phyloP scores from a whole-genome alignment of 495 filamentous ascomycete genomes.

The Penicillium taxi region DNA sequence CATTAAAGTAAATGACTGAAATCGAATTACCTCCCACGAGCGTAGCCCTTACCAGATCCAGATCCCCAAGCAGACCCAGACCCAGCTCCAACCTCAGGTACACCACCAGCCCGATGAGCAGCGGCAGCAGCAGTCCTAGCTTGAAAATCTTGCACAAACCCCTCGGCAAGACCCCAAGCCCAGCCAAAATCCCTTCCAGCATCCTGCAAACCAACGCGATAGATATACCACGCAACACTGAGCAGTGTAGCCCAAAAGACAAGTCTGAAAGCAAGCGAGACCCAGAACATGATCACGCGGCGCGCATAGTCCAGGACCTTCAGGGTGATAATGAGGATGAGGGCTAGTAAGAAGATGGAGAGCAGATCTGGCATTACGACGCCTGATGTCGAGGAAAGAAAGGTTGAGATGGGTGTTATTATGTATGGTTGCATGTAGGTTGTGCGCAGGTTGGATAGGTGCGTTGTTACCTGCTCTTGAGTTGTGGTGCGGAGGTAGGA shows the following conservation, averaged over 20 bases:
- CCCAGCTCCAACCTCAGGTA: not conserved
- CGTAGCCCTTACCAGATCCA: not conserved
- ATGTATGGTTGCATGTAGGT: constrained; percentile 37
- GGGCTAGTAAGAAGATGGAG: constrained; percentile 47
- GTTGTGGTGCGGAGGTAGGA: constrained; percentile 13
- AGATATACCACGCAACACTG: constrained; percentile 47
- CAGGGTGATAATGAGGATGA: constrained; percentile 53
- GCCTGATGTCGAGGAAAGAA: constrained; percentile 41
- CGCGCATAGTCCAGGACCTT: constrained; percentile 60
- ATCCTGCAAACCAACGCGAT: constrained; percentile 54
- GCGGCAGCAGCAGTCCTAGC: constrained; percentile 16
- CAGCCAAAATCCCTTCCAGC: constrained; percentile 52
- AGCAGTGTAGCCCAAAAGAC: constrained; percentile 51
- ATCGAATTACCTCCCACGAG: constrained; percentile 3
- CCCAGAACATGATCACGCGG: constrained; percentile 65
- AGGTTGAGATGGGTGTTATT: constrained; percentile 33
- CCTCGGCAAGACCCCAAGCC: constrained; percentile 41
- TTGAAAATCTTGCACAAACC: constrained; percentile 50
- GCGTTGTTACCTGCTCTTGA: constrained; percentile 18
- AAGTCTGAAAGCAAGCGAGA: constrained; percentile 50
- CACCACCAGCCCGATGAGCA: constrained; percentile 6
- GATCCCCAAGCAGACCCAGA: not conserved
- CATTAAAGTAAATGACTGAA: no score
- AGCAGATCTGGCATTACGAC: constrained; percentile 51
- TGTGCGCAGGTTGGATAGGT: constrained; percentile 28